Conservation (phyloP, 164 flowering plant species). For the Magnolia sinica region DNA sequence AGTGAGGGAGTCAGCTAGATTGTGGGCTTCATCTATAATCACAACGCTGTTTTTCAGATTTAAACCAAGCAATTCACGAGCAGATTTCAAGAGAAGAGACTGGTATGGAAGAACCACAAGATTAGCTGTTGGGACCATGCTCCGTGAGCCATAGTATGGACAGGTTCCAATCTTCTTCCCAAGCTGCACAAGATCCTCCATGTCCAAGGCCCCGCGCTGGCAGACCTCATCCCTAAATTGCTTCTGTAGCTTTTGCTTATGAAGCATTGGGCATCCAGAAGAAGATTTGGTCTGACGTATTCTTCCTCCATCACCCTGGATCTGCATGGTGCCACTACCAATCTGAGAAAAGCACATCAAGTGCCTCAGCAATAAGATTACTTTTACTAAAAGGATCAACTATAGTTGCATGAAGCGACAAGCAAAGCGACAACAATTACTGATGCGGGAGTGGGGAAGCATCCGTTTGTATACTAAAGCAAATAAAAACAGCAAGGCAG, state of each 20-base stretch:
- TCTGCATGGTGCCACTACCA: constrained; percentile 37
- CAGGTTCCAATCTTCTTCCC: constrained; percentile 75
- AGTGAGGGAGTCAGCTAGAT: constrained; percentile 92
- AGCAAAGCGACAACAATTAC: too few relatives aligned
- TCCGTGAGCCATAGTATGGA: constrained; percentile 94
- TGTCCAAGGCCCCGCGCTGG: constrained; percentile 71
- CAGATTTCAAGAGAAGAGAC: constrained; percentile 86
- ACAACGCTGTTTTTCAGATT: constrained; percentile 69
- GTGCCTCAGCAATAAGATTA: background rate
- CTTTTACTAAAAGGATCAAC: background rate
- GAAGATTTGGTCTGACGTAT: constrained; percentile 49
- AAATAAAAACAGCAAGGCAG: too few relatives aligned
- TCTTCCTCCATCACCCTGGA: constrained; percentile 49
- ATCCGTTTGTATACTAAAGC: too few relatives aligned
- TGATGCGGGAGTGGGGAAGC: too few relatives aligned
- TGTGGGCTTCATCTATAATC: constrained; percentile 98
- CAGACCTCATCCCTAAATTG: constrained; percentile 52
- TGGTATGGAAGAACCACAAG: constrained; percentile 96
- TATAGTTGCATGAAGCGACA: background rate
- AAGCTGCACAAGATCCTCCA: constrained; percentile 87
- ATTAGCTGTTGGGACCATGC: constrained; percentile 68
- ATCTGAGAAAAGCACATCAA: constrained; percentile 2
- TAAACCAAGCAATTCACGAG: constrained; percentile 89
- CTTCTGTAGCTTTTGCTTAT: constrained; percentile 57
- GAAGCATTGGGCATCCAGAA: constrained; percentile 89